Conservation (phyloP, 306 rosid genomes). For the Corylus avellana region DNA sequence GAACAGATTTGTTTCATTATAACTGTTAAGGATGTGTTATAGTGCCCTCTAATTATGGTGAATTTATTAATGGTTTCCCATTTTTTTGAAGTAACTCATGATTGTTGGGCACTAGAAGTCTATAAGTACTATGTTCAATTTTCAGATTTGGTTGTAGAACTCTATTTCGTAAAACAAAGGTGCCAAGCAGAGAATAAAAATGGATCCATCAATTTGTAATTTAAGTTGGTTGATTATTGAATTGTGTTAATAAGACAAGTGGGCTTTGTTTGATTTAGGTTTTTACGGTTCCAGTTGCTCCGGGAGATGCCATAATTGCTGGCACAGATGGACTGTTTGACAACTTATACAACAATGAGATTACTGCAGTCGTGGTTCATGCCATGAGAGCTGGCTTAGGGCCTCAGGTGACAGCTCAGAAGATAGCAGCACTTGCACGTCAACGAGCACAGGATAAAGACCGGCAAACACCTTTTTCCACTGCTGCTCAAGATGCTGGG, state of each 20-base stretch:
- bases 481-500: slow-evolving; percentile 99
- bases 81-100: neutral
- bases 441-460: slow-evolving; percentile 85
- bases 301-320: slow-evolving; percentile 80
- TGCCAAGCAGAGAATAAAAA: neutral
- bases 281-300: slow-evolving; percentile 78
- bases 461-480: slow-evolving; percentile 93
- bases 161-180: neutral
- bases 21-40: neutral
- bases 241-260: slow-evolving; percentile 2
- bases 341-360: slow-evolving; percentile 87
- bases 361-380: slow-evolving; percentile 89
- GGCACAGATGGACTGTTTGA: slow-evolving; percentile 97
- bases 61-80: neutral
- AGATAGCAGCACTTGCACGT: slow-evolving; percentile 95
- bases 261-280: slow-evolving; percentile 58
- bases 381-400: slow-evolving; percentile 75
- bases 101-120: neutral
- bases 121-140: neutral
- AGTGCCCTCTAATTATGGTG: neutral
- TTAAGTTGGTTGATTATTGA: neutral
- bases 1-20: neutral
- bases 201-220: neutral
- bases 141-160: slow-evolving; percentile 1
- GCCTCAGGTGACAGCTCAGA: slow-evolving; percentile 93